Base-by-base conservation (phyloP, 352 stramenopile species). In the Peronosclerospora sorghi region DNA sequence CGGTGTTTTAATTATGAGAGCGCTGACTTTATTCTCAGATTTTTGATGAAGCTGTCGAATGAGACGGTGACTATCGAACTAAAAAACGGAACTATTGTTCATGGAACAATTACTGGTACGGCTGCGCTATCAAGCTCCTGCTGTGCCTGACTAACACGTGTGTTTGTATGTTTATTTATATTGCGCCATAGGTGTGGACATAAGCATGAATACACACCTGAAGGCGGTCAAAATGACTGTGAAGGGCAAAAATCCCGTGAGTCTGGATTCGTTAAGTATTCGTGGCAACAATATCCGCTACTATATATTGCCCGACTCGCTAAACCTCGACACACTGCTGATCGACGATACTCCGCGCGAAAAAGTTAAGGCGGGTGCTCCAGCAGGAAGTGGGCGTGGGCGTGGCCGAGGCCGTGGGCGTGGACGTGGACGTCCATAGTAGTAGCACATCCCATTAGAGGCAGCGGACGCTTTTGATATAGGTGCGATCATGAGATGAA, bases 171-270 rank as follows among this genome's bases (percentile, higher is more conserved):
- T 36, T 24, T 41, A 12, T 42, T 44, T 34, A n/a, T 47, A 18
- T 17, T 49, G 24, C 4, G 18, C n/a, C 12, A 36, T 43, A 93
- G 95, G 95, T 27, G 95, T 99, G 35, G 96, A 99, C 70, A 95
- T 98, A 28, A 98, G 88, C 54, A 99, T 99, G 96, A 99, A 99
- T 83, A 98, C 94, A 54, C 95, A 99, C 77, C 68, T 99, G 20
- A 98, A 98, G 67, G 94, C 96, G 27, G 96, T 97, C 41, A 98
- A 98, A 74, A 90, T 97, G 62, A 97, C 86, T 3, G 76, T 96
- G 17, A 98, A 97, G 68, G 89, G 89, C 41, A 98, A 98, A 59
- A 99, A 98, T 76, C 92, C 95, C 4, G 88, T 97, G 20, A 95
- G 76, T 36, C 84, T 98, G 40, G 95, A 98, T 57, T 97, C 94